Evolutionary conservation across 176 grass and related monocot species (phyloP).

Genomic region (Coix lacrymajobi): DNA sequence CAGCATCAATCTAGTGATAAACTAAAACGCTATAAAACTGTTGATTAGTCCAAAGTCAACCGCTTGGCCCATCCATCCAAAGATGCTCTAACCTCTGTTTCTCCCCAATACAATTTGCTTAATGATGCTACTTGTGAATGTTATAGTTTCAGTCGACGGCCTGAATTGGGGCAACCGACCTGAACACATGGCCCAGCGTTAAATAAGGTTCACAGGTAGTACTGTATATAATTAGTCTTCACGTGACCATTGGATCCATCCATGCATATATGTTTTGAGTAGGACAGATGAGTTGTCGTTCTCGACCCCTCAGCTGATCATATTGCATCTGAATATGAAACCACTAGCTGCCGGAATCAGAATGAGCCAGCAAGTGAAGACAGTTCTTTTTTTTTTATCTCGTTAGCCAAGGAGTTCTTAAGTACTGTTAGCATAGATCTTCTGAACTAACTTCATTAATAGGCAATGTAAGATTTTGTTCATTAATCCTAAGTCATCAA

Average conservation of each 20-base stretch:
- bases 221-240: background rate
- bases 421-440: background rate
- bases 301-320: background rate
- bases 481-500: background rate
- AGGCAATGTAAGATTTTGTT: background rate
- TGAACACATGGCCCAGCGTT: background rate
- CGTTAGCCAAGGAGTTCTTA: background rate
- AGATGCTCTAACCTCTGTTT: conserved; percentile 3
- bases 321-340: background rate
- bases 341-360: background rate
- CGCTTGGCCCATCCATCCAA: background rate
- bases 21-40: background rate
- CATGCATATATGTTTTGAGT: background rate
- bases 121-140: background rate
- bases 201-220: background rate
- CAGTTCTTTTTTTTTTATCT: background rate
- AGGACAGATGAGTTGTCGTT: background rate
- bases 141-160: background rate
- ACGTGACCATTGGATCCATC: background rate
- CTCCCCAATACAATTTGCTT: background rate
- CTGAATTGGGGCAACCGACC: background rate
- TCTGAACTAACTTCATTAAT: conserved; percentile 9
- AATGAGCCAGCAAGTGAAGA: background rate
- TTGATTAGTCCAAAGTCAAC: conserved; percentile 25
- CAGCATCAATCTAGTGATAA: background rate